Evolutionary conservation across 1,139 yeast genomes (phyloP).

Genomic region (Spencermartinsiella ligniputridi): DNA sequence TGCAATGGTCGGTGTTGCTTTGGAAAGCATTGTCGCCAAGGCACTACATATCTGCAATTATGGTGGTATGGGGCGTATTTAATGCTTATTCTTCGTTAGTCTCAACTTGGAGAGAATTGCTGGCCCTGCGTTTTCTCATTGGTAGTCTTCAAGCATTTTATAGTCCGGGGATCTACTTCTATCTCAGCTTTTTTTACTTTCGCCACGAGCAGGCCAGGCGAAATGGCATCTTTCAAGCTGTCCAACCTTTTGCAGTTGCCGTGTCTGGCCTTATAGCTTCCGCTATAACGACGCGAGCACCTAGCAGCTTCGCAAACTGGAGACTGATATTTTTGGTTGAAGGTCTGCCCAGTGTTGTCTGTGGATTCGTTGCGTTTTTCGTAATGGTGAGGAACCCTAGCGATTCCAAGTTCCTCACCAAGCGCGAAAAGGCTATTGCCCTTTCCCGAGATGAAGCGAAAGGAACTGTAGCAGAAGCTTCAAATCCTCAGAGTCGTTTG

Average conservation of each 20-base stretch:
- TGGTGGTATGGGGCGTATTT: conserved; percentile 23
- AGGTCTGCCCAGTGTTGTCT: conserved; percentile 35
- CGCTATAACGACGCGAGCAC: conserved; percentile 32
- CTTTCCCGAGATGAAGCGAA: conserved; percentile 17
- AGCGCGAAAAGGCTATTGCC: conserved; percentile 24
- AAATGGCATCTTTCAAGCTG: conserved; percentile 49
- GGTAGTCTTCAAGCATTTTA: conserved; percentile 28
- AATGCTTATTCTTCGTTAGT: conserved; percentile 20
- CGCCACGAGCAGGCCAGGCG: conserved; percentile 39
- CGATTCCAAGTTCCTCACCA: conserved; percentile 30
- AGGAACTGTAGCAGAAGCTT: not conserved
- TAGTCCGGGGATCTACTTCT: conserved; percentile 31
- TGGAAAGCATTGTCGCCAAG: conserved; percentile 21
- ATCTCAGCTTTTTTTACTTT: conserved; percentile 26
- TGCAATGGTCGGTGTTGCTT: conserved; percentile 22
- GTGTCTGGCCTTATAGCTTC: conserved; percentile 29
- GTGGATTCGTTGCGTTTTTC: conserved; percentile 30
- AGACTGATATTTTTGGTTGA: conserved; percentile 38
- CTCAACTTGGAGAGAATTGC: conserved; percentile 16
- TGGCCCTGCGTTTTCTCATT: conserved; percentile 23
- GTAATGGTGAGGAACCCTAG: conserved; percentile 43
- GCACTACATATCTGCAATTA: conserved; percentile 20
- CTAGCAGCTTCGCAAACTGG: conserved; percentile 27
- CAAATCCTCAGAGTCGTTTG: not conserved
- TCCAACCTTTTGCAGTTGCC: conserved; percentile 25